Evolutionary conservation across 306 rosid genomes (phyloP).

Genomic region (Carpinus fangiana): DNA sequence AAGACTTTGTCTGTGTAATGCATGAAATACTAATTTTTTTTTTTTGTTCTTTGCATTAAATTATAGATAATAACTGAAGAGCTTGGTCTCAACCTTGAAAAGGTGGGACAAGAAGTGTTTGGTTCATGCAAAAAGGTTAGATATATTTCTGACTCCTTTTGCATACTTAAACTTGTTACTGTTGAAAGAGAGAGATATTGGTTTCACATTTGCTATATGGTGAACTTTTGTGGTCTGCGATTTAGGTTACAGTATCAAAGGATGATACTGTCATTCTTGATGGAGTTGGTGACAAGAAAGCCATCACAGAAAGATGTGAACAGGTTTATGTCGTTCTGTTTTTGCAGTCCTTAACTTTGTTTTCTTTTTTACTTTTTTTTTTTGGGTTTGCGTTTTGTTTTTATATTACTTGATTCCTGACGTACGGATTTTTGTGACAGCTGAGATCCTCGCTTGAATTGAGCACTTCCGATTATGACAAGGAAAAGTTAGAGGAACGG

Average conservation of each 20-base stretch:
- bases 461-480: slow-evolving; percentile 60
- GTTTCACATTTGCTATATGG: background rate
- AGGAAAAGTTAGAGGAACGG: slow-evolving; percentile 49
- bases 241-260: slow-evolving; percentile 81
- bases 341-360: background rate
- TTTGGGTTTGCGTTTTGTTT: background rate
- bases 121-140: slow-evolving; percentile 90
- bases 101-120: slow-evolving; percentile 70
- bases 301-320: slow-evolving; percentile 84
- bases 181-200: background rate
- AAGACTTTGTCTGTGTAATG: background rate
- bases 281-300: slow-evolving; percentile 91
- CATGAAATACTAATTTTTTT: background rate
- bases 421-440: slow-evolving; percentile 31
- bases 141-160: slow-evolving; percentile 4
- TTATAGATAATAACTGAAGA: slow-evolving; percentile 83
- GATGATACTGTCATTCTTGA: slow-evolving; percentile 96
- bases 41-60: background rate
- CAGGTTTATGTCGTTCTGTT: slow-evolving; percentile 57
- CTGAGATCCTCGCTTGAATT: slow-evolving; percentile 46
- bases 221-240: background rate
- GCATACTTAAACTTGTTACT: background rate
- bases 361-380: background rate
- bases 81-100: slow-evolving; percentile 90
- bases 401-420: background rate